Evolutionary conservation across 495 filamentous ascomycete species (phyloP).

Genomic region (Bathelium albidoporum): DNA sequence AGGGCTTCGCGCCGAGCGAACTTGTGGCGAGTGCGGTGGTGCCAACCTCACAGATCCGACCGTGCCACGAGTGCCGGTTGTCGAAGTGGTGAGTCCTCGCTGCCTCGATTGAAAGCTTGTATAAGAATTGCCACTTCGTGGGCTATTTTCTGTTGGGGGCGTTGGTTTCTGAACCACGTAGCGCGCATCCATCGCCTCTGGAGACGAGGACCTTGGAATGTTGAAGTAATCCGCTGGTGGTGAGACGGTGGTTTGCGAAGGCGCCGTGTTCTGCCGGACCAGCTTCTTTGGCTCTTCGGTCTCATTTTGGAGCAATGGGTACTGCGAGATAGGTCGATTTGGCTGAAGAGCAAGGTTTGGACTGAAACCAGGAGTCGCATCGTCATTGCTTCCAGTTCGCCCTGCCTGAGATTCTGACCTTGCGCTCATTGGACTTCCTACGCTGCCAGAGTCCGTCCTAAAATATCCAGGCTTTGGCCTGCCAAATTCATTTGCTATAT

Average conservation of each 20-base stretch:
- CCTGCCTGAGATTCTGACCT: background rate
- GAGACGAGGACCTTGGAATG: conserved; percentile 39
- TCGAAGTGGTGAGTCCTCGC: background rate
- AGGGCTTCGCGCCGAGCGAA: conserved; percentile 33
- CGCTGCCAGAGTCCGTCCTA: conserved; percentile 42
- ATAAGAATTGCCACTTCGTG: background rate
- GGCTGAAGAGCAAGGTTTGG: background rate
- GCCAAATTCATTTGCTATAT: conserved; percentile 65
- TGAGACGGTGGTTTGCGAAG: background rate
- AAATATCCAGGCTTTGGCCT: conserved; percentile 57
- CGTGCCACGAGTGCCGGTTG: background rate
- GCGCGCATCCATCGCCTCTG: conserved; percentile 32
- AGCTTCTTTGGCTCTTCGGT: background rate
- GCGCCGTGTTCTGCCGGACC: background rate
- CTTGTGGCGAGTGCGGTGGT: conserved; percentile 15
- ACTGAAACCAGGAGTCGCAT: background rate
- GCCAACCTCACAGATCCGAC: background rate
- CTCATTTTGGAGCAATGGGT: conserved; percentile 1
- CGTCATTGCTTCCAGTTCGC: background rate
- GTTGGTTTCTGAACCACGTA: conserved; percentile 3
- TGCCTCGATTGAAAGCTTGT: background rate
- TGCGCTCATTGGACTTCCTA: conserved; percentile 21
- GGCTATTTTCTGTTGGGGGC: conserved; percentile 15
- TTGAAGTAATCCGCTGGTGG: conserved; percentile 33
- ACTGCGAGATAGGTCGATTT: conserved; percentile 6